Conservation (phyloP, 2,329 filamentous ascomycete genomes). For the Xylariaceae sp. region DNA sequence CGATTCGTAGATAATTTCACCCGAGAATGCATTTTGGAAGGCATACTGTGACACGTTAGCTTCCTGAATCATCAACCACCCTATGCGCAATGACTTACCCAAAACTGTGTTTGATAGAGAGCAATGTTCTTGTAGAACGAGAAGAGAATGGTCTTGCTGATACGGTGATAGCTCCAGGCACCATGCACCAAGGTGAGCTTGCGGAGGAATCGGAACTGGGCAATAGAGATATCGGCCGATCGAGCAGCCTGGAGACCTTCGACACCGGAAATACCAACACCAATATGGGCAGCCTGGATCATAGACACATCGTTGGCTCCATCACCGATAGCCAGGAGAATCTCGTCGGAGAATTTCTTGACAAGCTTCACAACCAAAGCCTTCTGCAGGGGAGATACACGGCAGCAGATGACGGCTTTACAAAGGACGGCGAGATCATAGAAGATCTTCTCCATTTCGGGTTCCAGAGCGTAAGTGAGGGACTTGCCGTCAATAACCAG, state of each 20-base stretch:
- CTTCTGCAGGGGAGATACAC: constrained; percentile 95
- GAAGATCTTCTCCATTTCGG: constrained; percentile 88
- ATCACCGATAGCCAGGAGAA: constrained; percentile 92
- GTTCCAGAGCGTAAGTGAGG: constrained; percentile 86
- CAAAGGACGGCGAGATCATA: constrained; percentile 90
- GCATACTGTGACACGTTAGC: constrained; percentile 59
- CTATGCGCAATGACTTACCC: constrained; percentile 55
- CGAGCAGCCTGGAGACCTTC: constrained; percentile 95
- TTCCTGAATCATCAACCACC: background rate
- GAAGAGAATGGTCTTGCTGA: constrained; percentile 95
- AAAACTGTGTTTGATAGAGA: constrained; percentile 98
- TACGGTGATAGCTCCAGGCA: constrained; percentile 94
- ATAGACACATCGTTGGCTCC: constrained; percentile 99
- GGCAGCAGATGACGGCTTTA: constrained; percentile 97
- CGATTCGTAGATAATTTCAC: constrained; percentile 96
- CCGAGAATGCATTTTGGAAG: constrained; percentile 97
- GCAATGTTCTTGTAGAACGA: constrained; percentile 99
- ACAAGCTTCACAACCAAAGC: constrained; percentile 97
- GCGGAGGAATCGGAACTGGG: constrained; percentile 88
- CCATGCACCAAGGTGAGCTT: constrained; percentile 94
- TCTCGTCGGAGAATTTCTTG: constrained; percentile 84
- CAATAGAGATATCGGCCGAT: constrained; percentile 92
- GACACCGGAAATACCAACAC: constrained; percentile 92
- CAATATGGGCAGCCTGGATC: constrained; percentile 98
- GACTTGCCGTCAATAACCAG: constrained; percentile 96